Evolutionary conservation across 2,329 filamentous ascomycete genomes (phyloP), one percentile per base, ranked within the genome.

Genomic region (Didymella segeticola): DNA sequence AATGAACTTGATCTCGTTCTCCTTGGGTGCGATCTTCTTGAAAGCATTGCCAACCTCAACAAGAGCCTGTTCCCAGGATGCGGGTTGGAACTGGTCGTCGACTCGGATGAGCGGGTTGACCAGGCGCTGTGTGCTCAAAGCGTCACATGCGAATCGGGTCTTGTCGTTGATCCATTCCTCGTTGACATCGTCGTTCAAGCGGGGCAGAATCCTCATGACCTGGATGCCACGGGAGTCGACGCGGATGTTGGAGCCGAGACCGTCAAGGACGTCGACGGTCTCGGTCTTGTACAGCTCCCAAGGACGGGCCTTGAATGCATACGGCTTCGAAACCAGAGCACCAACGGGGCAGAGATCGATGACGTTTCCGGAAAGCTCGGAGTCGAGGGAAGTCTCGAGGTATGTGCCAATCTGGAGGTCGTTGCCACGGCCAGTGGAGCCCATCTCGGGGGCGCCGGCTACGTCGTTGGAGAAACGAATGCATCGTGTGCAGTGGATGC

Each of bases 131-230:
- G 93, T 98, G 85, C 93, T 96, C 63, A 99, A 83, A 43, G 95
- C 95, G 75, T 99, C 95, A 75, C 93, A 96, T 34, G 95, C 93
- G 75, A 98, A 99, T 62, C 95, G 87, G 33, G 91, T 88, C 84
- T 98, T 99, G 82, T 99, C 95, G 78, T 98, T 95, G 76, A 99
- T 98, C 95, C 95, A 99, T 78, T 99, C 95, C 80, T 99, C 95
- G 77, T 99, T 99, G 68, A 99, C 87, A 69, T 98, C 93, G 73
- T 99, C 95, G 75, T 99, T 99, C 57, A 99, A 83, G 68, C 95
- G 86, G 55, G 95, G 95, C 14, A 97, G 74, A 56, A 99, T 84
- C 67, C 95, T 89, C 93, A 99, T 96, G 45, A 99, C 93, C 79
- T 98, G 93, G 62, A 97, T 82, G 55, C 95, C 95, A 70, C 95